phyloP scores from a whole-genome alignment of 2,329 filamentous ascomycete genomes.

The Mariannaea elegans region DNA sequence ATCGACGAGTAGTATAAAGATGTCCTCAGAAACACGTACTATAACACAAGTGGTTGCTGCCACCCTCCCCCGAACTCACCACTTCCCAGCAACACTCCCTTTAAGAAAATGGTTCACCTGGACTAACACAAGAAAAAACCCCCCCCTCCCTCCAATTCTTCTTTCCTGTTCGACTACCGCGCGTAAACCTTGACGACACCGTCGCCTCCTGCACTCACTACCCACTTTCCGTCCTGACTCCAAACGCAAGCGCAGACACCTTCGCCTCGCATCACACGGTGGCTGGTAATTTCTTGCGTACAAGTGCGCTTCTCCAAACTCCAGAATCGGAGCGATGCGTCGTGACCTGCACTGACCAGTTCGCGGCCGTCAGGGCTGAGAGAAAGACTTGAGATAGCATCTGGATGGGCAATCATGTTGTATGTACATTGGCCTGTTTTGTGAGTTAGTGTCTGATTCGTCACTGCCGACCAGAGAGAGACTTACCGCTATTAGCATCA shows the following conservation, averaged over 20 bases:
- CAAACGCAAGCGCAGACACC: conserved; percentile 94
- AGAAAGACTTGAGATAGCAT: conserved; percentile 89
- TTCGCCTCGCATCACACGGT: conserved; percentile 94
- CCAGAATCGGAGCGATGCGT: conserved; percentile 96
- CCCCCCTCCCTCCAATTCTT: neutral
- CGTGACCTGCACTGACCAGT: conserved; percentile 94
- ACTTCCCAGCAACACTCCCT: conserved; percentile 23
- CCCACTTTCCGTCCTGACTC: conserved; percentile 94
- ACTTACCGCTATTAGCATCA: conserved; percentile 97
- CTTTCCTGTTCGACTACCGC: conserved; percentile 48
- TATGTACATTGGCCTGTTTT: conserved; percentile 96
- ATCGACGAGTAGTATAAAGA: conserved; percentile 46
- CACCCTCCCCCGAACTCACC: neutral
- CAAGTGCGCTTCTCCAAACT: conserved; percentile 94
- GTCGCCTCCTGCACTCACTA: conserved; percentile 93
- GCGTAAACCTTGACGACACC: conserved; percentile 94
- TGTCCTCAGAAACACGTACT: conserved; percentile 28
- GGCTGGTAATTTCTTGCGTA: conserved; percentile 92
- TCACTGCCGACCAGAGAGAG: neutral
- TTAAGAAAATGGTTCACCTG: conserved; percentile 2
- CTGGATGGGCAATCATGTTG: conserved; percentile 96
- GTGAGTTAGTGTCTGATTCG: conserved; percentile 13
- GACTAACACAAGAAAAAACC: neutral
- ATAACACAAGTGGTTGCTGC: conserved; percentile 28
- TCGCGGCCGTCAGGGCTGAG: conserved; percentile 93